Percentiles rank a stretch among this genome's conserved stretches.
Evolutionary conservation across 208 protist genomes (phyloP).

Genomic region (Trypanosoma cruzi): DNA sequence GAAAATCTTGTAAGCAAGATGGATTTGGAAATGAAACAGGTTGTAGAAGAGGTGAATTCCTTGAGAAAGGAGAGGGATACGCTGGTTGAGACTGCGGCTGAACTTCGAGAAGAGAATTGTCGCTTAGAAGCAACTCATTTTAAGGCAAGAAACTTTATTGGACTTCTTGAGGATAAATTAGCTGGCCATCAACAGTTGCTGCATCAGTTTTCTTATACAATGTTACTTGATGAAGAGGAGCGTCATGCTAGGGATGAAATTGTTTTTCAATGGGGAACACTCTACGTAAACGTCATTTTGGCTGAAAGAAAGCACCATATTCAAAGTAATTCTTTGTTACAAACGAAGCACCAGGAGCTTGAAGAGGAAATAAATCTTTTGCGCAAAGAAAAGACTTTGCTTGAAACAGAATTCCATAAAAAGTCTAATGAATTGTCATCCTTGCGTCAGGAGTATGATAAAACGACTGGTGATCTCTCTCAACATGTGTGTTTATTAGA

Average conservation of each 20-base stretch:
- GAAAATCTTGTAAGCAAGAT: conserved; percentile 51
- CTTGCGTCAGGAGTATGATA: neutral
- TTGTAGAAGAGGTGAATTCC: conserved; percentile 9
- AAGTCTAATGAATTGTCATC: neutral
- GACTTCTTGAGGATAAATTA: conserved; percentile 13
- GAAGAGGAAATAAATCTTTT: conserved; percentile 29
- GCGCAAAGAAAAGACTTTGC: conserved; percentile 22
- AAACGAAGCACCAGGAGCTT: conserved; percentile 18
- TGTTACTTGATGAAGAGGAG: conserved; percentile 18
- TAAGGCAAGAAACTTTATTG: conserved; percentile 26
- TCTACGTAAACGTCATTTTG: neutral
- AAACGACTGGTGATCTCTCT: neutral
- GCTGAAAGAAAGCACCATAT: neutral
- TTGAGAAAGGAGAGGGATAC: conserved; percentile 8
- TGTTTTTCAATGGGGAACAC: neutral
- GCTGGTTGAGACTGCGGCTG: conserved; percentile 10
- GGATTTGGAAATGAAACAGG: conserved; percentile 46
- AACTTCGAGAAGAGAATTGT: conserved; percentile 27
- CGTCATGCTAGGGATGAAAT: conserved; percentile 7
- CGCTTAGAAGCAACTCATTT: conserved; percentile 28
- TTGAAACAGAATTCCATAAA: conserved; percentile 3
- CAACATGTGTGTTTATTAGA: conserved; percentile 20
- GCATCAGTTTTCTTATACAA: neutral
- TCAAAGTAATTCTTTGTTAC: conserved; percentile 3
- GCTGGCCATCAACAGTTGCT: neutral